These are phyloP conservation scores for Euryodendron excelsum DNA, from an alignment of 148 eudicot species.

Conservation along the genomic window DNA sequence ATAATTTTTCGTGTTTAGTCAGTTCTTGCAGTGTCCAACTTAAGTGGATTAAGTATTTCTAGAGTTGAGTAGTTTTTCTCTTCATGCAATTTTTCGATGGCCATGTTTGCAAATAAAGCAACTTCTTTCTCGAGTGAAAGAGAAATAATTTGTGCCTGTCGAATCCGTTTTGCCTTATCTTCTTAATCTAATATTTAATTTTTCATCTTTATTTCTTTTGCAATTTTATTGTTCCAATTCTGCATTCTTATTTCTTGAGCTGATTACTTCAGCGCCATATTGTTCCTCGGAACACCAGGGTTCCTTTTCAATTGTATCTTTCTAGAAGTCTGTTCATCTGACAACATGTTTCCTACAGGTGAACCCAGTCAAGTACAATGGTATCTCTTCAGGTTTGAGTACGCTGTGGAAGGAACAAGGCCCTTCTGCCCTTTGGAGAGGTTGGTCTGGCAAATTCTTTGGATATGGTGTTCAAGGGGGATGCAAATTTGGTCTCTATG, in stretches of 20 bases:
- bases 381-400: conserved; percentile 62
- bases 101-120: neutral
- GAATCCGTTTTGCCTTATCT: neutral
- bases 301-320: neutral
- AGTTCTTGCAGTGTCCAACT: neutral
- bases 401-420: conserved; percentile 80
- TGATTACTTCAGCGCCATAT: neutral
- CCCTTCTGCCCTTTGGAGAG: conserved; percentile 87
- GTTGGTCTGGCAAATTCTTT: conserved; percentile 91
- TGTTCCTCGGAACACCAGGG: neutral
- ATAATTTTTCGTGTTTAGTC: neutral
- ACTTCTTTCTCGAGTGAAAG: neutral
- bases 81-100: neutral
- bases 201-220: neutral
- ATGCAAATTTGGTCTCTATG: conserved; percentile 85
- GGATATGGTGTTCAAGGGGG: conserved; percentile 97
- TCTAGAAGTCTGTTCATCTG: neutral
- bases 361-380: conserved; percentile 63
- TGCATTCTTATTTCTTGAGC: neutral
- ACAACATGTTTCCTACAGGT: conserved; percentile 39
- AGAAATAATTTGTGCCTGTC: neutral
- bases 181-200: neutral
- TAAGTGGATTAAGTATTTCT: neutral
- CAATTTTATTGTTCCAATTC: conserved; percentile 6
- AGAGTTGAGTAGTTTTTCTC: neutral